Conservation (phyloP, 164 flowering plant species). For the Piper longum region DNA sequence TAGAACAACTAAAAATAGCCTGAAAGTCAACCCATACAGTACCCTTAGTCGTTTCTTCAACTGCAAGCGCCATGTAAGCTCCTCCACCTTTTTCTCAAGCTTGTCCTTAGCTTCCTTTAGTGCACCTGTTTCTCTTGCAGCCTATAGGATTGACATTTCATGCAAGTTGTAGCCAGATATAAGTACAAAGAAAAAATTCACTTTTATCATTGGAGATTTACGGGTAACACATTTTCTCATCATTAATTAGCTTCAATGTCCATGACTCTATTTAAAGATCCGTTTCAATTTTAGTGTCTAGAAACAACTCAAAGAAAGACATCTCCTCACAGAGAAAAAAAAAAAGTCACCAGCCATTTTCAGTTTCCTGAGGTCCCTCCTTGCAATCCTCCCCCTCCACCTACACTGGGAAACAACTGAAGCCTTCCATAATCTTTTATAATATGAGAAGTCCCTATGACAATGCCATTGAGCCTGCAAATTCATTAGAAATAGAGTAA, state of each 20-base stretch:
- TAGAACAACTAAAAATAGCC: not conserved
- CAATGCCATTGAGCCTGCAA: slow-evolving; percentile 66
- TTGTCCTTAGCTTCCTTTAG: slow-evolving; percentile 93
- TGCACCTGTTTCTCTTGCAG: slow-evolving; percentile 89
- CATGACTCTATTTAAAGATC: not conserved
- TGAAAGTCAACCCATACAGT: slow-evolving; percentile 8
- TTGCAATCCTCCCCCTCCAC: slow-evolving; percentile 51
- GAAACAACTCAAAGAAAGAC: not conserved
- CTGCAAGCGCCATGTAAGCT: slow-evolving; percentile 86
- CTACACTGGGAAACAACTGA: slow-evolving; percentile 45
- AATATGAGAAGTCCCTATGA: slow-evolving; percentile 35
- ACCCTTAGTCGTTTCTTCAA: slow-evolving; percentile 85
- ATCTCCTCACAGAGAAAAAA: not conserved
- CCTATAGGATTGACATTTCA: slow-evolving; percentile 26
- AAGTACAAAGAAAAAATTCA: not conserved
- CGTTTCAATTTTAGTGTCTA: not conserved
- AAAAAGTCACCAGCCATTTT: slow-evolving; percentile 31
- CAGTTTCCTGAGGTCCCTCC: slow-evolving; percentile 38
- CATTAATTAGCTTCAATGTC: too few species aligned
- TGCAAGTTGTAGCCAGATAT: not conserved
- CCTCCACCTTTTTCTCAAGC: slow-evolving; percentile 79
- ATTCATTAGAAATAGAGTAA: slow-evolving; percentile 5
- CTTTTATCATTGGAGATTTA: too few species aligned
- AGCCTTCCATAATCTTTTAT: slow-evolving; percentile 45
- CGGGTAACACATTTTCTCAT: too few species aligned